phyloP scores from a whole-genome alignment of 108 stramenopile species.

The Conticribra guillardii region DNA sequence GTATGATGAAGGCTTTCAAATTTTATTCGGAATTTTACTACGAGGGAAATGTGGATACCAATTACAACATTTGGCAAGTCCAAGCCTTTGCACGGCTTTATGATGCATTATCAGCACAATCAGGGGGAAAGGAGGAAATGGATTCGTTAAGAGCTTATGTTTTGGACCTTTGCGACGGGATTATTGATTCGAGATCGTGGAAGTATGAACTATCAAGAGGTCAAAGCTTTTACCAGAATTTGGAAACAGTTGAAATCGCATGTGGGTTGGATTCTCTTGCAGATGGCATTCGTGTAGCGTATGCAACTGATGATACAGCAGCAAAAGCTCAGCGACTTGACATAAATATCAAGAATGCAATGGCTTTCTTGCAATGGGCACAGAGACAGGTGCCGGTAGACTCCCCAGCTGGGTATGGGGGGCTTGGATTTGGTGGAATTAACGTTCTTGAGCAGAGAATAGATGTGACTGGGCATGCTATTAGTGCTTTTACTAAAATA shows the following conservation, averaged over 20 bases:
- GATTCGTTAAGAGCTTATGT: constrained; percentile 6
- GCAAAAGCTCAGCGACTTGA: background rate
- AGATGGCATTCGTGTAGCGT: constrained; percentile 17
- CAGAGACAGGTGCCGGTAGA: constrained; percentile 30
- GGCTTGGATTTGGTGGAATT: constrained; percentile 41
- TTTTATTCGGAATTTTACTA: constrained; percentile 52
- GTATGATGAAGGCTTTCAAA: constrained; percentile 35
- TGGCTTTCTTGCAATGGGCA: constrained; percentile 31
- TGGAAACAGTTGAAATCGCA: constrained; percentile 47
- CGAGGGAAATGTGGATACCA: constrained; percentile 37
- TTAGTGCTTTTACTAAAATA: too few species aligned
- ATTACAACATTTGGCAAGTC: constrained; percentile 65
- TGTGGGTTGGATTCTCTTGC: constrained; percentile 47
- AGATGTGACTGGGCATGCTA: constrained; percentile 53
- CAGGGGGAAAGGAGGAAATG: background rate
- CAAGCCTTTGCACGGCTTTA: constrained; percentile 40
- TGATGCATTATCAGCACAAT: constrained; percentile 6
- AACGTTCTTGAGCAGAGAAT: constrained; percentile 42
- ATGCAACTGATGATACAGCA: background rate
- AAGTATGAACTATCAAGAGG: constrained; percentile 28
- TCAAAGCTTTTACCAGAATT: constrained; percentile 39
- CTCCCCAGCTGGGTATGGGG: constrained; percentile 23
- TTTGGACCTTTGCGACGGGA: constrained; percentile 35
- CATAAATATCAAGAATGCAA: constrained; percentile 15
- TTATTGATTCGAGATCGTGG: constrained; percentile 36